A percentile compares a stretch with the other conserved stretches of the same genome.
Evolutionary conservation across 371 early-diverging fungal species (phyloP).

Genomic region (Mortierella sp.): DNA sequence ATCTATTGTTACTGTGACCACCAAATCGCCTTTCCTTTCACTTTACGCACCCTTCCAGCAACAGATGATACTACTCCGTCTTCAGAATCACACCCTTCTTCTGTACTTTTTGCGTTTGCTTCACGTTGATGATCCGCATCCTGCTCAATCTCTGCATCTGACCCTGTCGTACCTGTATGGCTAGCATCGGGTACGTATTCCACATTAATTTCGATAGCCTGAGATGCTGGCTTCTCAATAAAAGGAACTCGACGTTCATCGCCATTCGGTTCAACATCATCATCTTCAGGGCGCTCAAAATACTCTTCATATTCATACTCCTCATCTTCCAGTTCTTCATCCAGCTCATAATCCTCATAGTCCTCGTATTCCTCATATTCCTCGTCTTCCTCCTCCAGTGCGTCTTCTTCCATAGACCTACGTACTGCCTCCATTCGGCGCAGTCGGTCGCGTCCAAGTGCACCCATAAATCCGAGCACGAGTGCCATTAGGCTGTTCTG

Average conservation of each 20-base stretch:
- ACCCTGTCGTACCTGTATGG: background rate
- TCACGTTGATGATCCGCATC: background rate
- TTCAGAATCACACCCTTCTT: slow-evolving; percentile 1
- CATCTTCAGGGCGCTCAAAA: background rate
- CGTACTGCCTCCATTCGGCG: slow-evolving; percentile 38
- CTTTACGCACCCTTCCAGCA: slow-evolving; percentile 17
- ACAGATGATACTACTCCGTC: slow-evolving; percentile 19
- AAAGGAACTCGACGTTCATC: slow-evolving; percentile 2
- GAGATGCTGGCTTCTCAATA: background rate
- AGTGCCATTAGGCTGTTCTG: slow-evolving; percentile 72
- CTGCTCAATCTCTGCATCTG: background rate
- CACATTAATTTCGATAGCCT: slow-evolving; percentile 2
- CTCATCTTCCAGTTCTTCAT: slow-evolving; percentile 11
- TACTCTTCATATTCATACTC: slow-evolving; percentile 19
- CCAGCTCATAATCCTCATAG: slow-evolving; percentile 9
- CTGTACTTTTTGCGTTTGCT: background rate
- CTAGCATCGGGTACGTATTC: slow-evolving; percentile 4
- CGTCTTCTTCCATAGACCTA: slow-evolving; percentile 10
- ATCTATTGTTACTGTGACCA: background rate
- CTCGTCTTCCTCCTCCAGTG: background rate
- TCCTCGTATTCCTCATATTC: slow-evolving; percentile 18
- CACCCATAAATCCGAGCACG: slow-evolving; percentile 67
- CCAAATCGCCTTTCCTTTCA: slow-evolving; percentile 38
- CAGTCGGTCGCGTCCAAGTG: slow-evolving; percentile 41
- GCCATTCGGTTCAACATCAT: slow-evolving; percentile 1